Evolutionary conservation across 768 basidiomycete genomes (phyloP), one percentile per base, ranked within the genome.

Genomic region (Russula foetens): DNA sequence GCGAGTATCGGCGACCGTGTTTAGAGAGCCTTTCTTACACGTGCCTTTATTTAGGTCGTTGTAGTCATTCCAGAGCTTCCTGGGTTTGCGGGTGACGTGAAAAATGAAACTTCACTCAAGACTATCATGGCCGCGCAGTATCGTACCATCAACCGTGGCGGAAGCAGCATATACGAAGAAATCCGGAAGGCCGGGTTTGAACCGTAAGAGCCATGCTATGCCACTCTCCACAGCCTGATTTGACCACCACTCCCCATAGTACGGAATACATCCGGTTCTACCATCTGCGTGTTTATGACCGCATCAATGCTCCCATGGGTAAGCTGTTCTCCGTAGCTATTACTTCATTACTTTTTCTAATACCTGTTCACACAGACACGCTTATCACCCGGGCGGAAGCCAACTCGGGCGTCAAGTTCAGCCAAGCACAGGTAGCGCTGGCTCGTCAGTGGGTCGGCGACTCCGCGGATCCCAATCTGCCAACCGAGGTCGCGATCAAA

Each of bases 21-120:
- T 51, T 12, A 23, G 29, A 23, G 29, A 23, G 41, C 17, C 29
- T 38, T 26, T 23, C 24, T 60, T 12, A 51, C 17, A 44, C 7
- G 23, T 45, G 31, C 35, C 12, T 7, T 17, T 43, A 26, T 47
- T 2, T 65, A 93, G 89, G 89, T 97, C 54, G 77, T 96, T 52
- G 82, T 98, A 15, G 74, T 87, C 21, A 88, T 98, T 53, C 96
- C 95, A 0, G 94, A 96, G 70, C 79, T 97, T 2, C 95, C 95
- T 15, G 94, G 87, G 1, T 97, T 98, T 71, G 79, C 92, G 1
- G 88, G 95, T 2, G 84, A 92, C 70, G 78, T 97, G 70, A 88
- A 85, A 75, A 75, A 72, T 49, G 84, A 82, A 60, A 69, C 72
- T 0, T 73, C 85, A 1, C 66, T 92, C 57, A 85, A 88, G 76